phyloP scores from a whole-genome alignment of 2,329 filamentous ascomycete genomes.

The Fusarium buharicum region DNA sequence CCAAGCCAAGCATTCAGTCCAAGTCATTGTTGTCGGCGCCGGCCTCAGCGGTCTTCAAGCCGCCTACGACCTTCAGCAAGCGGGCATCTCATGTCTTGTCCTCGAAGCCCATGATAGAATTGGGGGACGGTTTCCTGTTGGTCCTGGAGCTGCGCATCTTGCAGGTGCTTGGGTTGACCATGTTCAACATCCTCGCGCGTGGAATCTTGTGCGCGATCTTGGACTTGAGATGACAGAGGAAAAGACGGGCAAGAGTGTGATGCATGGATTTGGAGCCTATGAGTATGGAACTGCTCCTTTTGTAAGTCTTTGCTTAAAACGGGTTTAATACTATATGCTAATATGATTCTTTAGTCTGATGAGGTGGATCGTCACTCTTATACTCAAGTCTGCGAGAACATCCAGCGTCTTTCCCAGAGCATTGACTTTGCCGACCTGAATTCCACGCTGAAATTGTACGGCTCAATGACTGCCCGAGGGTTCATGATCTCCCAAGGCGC shows the following conservation, averaged over 20 bases:
- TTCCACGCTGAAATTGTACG: conserved; percentile 29
- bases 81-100: conserved; percentile 41
- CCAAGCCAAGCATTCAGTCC: conserved; percentile 20
- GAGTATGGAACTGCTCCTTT: conserved; percentile 9
- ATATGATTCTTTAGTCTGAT: conserved; percentile 6
- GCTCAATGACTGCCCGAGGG: conserved; percentile 33
- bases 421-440: conserved; percentile 35
- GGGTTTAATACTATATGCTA: background rate
- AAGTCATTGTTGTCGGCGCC: conserved; percentile 44
- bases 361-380: conserved; percentile 31
- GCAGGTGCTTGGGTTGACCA: conserved; percentile 40
- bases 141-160: conserved; percentile 28
- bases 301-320: background rate
- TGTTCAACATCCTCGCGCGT: conserved; percentile 24
- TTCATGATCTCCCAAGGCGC: conserved; percentile 38
- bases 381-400: conserved; percentile 28
- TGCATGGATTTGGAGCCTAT: conserved; percentile 18
- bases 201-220: conserved; percentile 6
- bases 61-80: conserved; percentile 36
- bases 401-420: conserved; percentile 34
- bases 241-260: conserved; percentile 11
- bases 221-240: conserved; percentile 22
- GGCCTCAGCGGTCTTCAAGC: conserved; percentile 43
- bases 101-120: conserved; percentile 31
- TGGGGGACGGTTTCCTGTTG: conserved; percentile 26